Evolutionary conservation across 768 basidiomycete genomes (phyloP).

Genomic region (Pleurotus pulmonarius): DNA sequence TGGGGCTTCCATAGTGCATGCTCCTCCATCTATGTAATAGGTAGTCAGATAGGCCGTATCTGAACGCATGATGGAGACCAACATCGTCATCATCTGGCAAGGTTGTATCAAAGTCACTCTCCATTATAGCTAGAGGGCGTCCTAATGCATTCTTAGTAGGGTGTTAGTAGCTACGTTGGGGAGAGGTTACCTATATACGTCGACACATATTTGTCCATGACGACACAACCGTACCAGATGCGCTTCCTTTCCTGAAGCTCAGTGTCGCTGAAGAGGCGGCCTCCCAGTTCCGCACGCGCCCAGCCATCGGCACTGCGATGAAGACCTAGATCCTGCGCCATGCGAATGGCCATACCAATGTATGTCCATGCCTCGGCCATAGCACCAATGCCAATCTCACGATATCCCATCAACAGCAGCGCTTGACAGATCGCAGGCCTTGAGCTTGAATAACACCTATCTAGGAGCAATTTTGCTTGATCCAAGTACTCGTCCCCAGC

Average conservation of each 20-base stretch:
- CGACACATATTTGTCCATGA: slow-evolving; percentile 79
- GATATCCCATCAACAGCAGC: slow-evolving; percentile 74
- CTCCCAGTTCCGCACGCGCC: slow-evolving; percentile 55
- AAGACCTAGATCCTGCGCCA: slow-evolving; percentile 88
- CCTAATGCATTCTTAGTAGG: slow-evolving; percentile 28
- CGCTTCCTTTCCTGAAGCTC: slow-evolving; percentile 69
- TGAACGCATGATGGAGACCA: slow-evolving; percentile 9
- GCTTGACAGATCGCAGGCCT: slow-evolving; percentile 76
- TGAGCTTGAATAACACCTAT: slow-evolving; percentile 66
- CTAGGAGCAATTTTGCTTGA: slow-evolving; percentile 62
- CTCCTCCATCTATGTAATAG: slow-evolving; percentile 53
- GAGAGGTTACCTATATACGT: slow-evolving; percentile 58
- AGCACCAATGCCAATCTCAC: slow-evolving; percentile 84
- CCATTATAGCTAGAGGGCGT: slow-evolving; percentile 70
- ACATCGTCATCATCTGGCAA: slow-evolving; percentile 63
- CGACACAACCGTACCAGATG: slow-evolving; percentile 76
- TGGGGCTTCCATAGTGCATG: slow-evolving; percentile 45
- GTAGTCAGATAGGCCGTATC: neutral
- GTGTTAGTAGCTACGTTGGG: slow-evolving; percentile 1
- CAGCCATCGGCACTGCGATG: slow-evolving; percentile 80
- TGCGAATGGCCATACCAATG: slow-evolving; percentile 85
- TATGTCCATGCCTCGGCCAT: slow-evolving; percentile 90
- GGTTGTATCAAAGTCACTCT: slow-evolving; percentile 72
- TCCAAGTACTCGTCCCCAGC: slow-evolving; percentile 74
- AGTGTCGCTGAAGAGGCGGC: slow-evolving; percentile 50